Evolutionary conservation across 495 filamentous ascomycete genomes (phyloP), one percentile per base, ranked within the genome.

Genomic region (Cairneyella variabilis): DNA sequence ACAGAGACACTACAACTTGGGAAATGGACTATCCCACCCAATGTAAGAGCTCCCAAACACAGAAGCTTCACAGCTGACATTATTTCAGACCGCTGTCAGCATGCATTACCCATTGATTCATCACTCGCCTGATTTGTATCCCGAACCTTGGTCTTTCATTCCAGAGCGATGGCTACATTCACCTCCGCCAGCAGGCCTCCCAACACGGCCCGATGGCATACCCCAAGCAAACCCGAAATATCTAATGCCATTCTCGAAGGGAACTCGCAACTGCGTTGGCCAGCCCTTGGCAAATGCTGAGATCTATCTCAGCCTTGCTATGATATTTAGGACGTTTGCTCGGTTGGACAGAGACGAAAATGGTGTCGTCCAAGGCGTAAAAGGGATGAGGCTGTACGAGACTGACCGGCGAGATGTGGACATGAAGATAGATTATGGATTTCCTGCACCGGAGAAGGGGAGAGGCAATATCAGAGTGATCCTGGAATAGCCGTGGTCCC

Each of bases 161-260:
- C 75, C 74, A 3, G 72, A 75, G 45, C 72, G 75, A 53, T 78
- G 73, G 73, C 64, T 75, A 16, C 28, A 38, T 9, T 21, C 3
- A 2, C 22, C 53, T n/a, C 16, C 25, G 20, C 27, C 40, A 3
- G 8, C 22, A 3, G 12, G 23, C 3, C 38, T 53, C 21, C 48
- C 48, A 5, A 26, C 48, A 1, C 48, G 48, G 17, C 41, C 51
- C n/a, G 4, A 40, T 18, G 23, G 23, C 14, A 48, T 48, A 5
- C 22, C 36, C 11, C 9, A 21, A 22, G 53, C 45, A 22, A 56
- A 51, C 32, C 47, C 26, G 9, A 49, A 41, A 21, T 76, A 76
- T 49, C 54, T 76, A 52, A 64, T 73, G 23, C 55, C 71, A 0
- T 79, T 77, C 43, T 68, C 64, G 32, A 70, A 67, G 50, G 76